phyloP scores from a whole-genome alignment of 805 yeast species.

The Candida nanaspora region DNA sequence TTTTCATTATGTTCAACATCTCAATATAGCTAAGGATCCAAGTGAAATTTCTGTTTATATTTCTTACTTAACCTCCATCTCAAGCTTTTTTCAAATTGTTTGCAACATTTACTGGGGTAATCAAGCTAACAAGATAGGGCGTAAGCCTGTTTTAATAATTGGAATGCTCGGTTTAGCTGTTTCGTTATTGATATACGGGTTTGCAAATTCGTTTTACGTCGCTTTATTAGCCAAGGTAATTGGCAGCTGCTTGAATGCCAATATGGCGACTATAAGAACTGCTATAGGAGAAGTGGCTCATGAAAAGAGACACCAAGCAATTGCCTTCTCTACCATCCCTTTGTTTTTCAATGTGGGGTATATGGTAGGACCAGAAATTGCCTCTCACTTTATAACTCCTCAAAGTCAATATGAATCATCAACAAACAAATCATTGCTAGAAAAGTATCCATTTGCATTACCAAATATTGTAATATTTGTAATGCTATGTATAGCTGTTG shows the following conservation, averaged over 20 bases:
- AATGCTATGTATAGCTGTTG: slow-evolving; percentile 27
- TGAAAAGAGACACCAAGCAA: slow-evolving; percentile 50
- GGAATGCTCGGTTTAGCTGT: slow-evolving; percentile 47
- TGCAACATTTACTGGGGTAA: slow-evolving; percentile 56
- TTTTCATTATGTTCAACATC: slow-evolving; percentile 50
- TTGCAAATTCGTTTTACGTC: slow-evolving; percentile 41
- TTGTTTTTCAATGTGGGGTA: slow-evolving; percentile 53
- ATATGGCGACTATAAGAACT: slow-evolving; percentile 55
- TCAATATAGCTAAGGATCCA: slow-evolving; percentile 26
- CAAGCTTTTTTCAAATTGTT: slow-evolving; percentile 52
- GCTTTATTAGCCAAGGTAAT: slow-evolving; percentile 46
- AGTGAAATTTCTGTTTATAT: slow-evolving; percentile 50
- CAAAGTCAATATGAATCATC: slow-evolving; percentile 10
- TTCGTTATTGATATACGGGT: slow-evolving; percentile 43
- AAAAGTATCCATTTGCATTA: slow-evolving; percentile 39
- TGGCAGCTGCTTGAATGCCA: slow-evolving; percentile 54
- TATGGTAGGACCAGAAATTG: slow-evolving; percentile 54
- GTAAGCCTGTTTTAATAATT: slow-evolving; percentile 47
- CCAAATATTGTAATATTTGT: slow-evolving; percentile 40
- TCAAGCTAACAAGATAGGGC: slow-evolving; percentile 46
- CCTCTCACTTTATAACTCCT: slow-evolving; percentile 7
- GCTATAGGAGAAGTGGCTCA: slow-evolving; percentile 52
- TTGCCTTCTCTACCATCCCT: slow-evolving; percentile 58
- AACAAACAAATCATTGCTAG: slow-evolving; percentile 8
- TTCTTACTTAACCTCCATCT: slow-evolving; percentile 52